phyloP scores from a whole-genome alignment of 106 monocot species.

The Triglochin maritima region DNA sequence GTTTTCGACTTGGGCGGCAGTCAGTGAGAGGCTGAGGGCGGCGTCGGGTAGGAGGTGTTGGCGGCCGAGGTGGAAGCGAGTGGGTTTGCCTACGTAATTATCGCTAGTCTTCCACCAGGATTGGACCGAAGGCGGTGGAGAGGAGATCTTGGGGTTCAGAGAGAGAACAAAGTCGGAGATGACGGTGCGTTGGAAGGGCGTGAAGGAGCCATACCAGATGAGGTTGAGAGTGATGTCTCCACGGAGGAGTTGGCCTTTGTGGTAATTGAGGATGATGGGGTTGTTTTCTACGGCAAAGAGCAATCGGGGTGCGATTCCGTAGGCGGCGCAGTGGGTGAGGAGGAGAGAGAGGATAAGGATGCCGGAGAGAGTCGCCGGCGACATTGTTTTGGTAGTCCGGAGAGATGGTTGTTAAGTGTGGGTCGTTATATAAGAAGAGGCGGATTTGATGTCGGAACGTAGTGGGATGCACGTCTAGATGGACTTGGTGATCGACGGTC shows the following conservation, averaged over 20 bases:
- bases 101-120: conserved; percentile 46
- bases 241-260: conserved; percentile 21
- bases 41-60: conserved; percentile 38
- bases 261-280: conserved; percentile 3
- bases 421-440: too few species aligned
- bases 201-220: conserved; percentile 26
- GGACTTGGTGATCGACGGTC: too few species aligned
- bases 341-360: too few species aligned
- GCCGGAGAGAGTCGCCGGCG: too few species aligned
- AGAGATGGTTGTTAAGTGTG: too few species aligned
- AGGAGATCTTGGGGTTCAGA: conserved; percentile 2
- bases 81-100: conserved; percentile 31
- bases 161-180: conserved; percentile 32
- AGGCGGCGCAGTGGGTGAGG: too few species aligned
- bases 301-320: background rate
- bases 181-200: conserved; percentile 11
- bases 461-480: too few species aligned
- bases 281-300: conserved; percentile 7
- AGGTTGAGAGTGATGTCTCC: conserved; percentile 20
- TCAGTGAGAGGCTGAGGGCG: conserved; percentile 42
- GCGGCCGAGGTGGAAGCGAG: conserved; percentile 23
- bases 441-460: too few species aligned
- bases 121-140: conserved; percentile 31
- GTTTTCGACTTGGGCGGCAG: conserved; percentile 1
- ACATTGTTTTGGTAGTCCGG: too few species aligned